Evolutionary conservation across 148 eudicot species (phyloP).

Genomic region (Amaranthus hypochondriacus): DNA sequence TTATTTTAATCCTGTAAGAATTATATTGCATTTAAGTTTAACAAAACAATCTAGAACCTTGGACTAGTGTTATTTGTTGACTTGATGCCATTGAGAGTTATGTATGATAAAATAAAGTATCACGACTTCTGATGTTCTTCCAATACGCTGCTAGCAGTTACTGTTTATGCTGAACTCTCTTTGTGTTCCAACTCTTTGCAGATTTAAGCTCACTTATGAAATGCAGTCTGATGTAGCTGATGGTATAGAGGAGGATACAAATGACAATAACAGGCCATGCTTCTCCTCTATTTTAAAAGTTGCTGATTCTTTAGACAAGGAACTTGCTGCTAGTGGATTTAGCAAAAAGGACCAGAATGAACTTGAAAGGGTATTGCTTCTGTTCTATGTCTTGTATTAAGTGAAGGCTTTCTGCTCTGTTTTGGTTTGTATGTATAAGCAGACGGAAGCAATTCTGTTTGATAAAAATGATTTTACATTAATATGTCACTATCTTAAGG

Average conservation of each 20-base stretch:
- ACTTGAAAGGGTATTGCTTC: slow-evolving; percentile 27
- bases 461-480: not conserved
- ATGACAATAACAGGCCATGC: slow-evolving; percentile 50
- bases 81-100: not conserved
- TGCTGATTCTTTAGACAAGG: slow-evolving; percentile 23
- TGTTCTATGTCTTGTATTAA: not conserved
- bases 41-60: not conserved
- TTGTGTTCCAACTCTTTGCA: slow-evolving; percentile 20
- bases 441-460: not conserved
- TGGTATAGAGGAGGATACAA: slow-evolving; percentile 45
- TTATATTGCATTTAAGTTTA: not conserved
- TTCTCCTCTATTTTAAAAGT: slow-evolving; percentile 59
- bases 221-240: slow-evolving; percentile 49
- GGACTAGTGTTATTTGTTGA: not conserved
- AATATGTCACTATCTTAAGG: too few species aligned
- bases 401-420: not conserved
- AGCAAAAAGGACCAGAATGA: slow-evolving; percentile 26
- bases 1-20: not conserved
- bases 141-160: not conserved
- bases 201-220: slow-evolving; percentile 63
- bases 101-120: not conserved
- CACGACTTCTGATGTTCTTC: not conserved
- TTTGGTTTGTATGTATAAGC: not conserved
- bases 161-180: not conserved
- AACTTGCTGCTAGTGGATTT: slow-evolving; percentile 39